Base-by-base conservation (phyloP, 768 basidiomycete species). In the Hypsizygus marmoreus region DNA sequence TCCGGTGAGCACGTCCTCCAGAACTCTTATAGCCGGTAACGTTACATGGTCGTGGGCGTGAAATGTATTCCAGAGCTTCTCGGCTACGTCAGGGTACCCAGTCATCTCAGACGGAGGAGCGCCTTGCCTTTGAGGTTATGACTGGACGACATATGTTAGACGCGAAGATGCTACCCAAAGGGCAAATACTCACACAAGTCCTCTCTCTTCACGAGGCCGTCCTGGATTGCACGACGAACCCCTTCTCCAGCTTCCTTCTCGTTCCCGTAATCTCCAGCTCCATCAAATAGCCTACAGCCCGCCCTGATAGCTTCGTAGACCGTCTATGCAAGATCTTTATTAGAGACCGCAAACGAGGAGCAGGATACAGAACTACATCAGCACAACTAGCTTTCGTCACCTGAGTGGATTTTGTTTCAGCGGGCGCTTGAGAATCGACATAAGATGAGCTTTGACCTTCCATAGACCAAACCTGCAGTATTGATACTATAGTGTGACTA, bases 21-120 rank as follows among this genome's bases (percentile, higher is more conserved):
- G 10, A 33, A 11, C 20, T 10, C n/a, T 29, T 62, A 48, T 50
- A 39, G 49, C 46, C 46, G 60, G 59, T 55, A 55, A 54, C 80
- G 66, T n/a, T 56, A 86, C 88, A 59, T 84, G 84, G 44, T 92
- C 84, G 47, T 75, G 78, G 35, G 84, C 81, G 61, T 95, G 91
- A 74, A 86, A 90, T 4, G 88, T 90, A 68, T 93, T 94, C 92
- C 91, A 94, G 26, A 93, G 72, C 84, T 85, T n/a, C n/a, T n/a
- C n/a, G n/a, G n/a, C n/a, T n/a, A n/a, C n/a, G n/a, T n/a, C n/a
- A n/a, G n/a, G n/a, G n/a, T n/a, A n/a, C n/a, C n/a, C n/a, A n/a
- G n/a, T n/a, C n/a, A n/a, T n/a, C n/a, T n/a, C 3, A 11, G 28
- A n/a, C 30, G 4, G 22, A 25, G 22, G 33, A 35, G 40, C 42